Evolutionary conservation across 2,329 filamentous ascomycete genomes (phyloP), one percentile per base, ranked within the genome.

Genomic region (Nectriaceae sp.): DNA sequence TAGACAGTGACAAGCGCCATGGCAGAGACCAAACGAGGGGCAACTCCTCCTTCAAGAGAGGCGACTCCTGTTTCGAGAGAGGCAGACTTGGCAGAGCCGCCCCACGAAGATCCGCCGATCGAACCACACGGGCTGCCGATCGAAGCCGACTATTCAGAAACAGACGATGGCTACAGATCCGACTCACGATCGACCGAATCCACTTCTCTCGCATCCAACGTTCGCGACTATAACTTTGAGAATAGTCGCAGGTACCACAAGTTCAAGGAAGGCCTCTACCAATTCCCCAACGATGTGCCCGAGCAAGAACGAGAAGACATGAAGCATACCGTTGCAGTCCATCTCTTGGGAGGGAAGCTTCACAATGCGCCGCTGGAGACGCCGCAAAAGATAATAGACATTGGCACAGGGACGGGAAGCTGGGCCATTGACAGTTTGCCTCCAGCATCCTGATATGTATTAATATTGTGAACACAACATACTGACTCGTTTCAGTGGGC

Each of bases 341-440:
- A 61, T 33, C 46, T 73, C 4, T 62, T 66, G 11, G 64, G 68
- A 2, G 70, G 69, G 1, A 60, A 63, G 41, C 64, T 78, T 13
- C 70, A 73, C 46, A 67, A 70, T 44, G 68, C 74, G 21, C 75
- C 75, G 2, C 56, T 79, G 3, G 61, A 70, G 11, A 60, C 67
- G 10, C 56, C 50, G 13, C 56, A 75, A 40, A 59, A 57, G 44
- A 58, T 76, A 3, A 60, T 75, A 18, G 75, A 77, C 50, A 51
- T 77, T 21, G 75, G 74, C 67, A 65, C 51, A 52, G 68, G 42
- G 2, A 51, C 47, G 11, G 56, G 51, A 51, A 65, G 56, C 2
- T 80, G 77, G 76, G 75, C 78, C 0, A 75, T 80, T 41, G 70
- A 73, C 37, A 65, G 66, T 69, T 13, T 38, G 64, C 47, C 47